Evolutionary conservation across 2,329 filamentous ascomycete species (phyloP).

Genomic region (Calcarisporium arbuscula): DNA sequence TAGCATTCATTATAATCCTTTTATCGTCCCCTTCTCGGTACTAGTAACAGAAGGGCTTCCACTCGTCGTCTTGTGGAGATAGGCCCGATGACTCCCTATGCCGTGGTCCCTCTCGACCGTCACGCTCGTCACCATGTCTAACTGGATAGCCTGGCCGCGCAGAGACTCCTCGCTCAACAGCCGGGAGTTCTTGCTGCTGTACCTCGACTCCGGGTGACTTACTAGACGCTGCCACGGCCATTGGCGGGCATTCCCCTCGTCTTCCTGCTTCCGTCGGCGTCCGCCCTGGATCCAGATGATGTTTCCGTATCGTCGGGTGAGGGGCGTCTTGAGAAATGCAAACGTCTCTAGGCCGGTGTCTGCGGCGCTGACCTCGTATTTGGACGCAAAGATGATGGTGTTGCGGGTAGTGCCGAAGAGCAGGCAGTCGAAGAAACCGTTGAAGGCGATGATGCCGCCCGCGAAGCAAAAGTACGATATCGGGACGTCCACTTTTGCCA

Average conservation of each 20-base stretch:
- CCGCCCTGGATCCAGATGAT: slow-evolving; percentile 31
- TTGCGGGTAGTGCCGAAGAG: slow-evolving; percentile 47
- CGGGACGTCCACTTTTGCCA: slow-evolving; percentile 46
- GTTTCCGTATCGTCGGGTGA: slow-evolving; percentile 33
- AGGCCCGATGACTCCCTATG: slow-evolving; percentile 18
- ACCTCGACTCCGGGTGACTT: slow-evolving; percentile 6
- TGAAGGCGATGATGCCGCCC: slow-evolving; percentile 51
- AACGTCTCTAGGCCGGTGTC: slow-evolving; percentile 47
- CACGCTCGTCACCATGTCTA: slow-evolving; percentile 36
- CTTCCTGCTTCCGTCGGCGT: slow-evolving; percentile 6
- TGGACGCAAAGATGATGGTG: slow-evolving; percentile 42
- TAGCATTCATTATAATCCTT: too few species aligned
- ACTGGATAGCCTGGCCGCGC: slow-evolving; percentile 34
- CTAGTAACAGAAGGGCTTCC: slow-evolving; percentile 20
- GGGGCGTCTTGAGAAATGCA: slow-evolving; percentile 38
- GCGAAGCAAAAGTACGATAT: slow-evolving; percentile 53
- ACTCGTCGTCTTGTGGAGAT: slow-evolving; percentile 16
- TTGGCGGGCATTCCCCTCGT: slow-evolving; percentile 17
- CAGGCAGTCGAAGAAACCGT: slow-evolving; percentile 49
- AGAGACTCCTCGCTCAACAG: slow-evolving; percentile 26
- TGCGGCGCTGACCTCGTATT: slow-evolving; percentile 28
- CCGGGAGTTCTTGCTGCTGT: slow-evolving; percentile 6
- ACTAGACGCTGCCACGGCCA: slow-evolving; percentile 18
- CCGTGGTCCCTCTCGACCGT: slow-evolving; percentile 31
- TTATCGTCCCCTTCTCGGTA: slow-evolving; percentile 21